Percentiles rank a stretch among this genome's conserved stretches.
These are phyloP conservation scores for Oryza glumipatula DNA, from an alignment of 176 grass and related monocot species.

Conservation along the genomic window DNA sequence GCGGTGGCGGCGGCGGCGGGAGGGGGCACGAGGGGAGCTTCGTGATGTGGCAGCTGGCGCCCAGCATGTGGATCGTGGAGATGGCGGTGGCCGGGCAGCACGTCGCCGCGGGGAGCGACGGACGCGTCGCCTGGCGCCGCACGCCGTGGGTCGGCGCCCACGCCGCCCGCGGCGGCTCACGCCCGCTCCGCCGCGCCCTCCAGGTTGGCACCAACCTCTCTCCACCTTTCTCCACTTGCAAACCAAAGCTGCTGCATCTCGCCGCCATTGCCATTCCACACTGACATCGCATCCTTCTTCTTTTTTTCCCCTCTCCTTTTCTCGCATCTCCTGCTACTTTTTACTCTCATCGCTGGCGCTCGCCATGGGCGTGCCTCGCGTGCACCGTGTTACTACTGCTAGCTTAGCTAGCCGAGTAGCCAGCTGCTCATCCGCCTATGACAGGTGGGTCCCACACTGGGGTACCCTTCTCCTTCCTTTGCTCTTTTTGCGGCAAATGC, in stretches of 20 bases:
- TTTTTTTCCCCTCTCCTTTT: not conserved
- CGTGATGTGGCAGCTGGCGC: constrained; percentile 81
- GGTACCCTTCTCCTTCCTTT: not conserved
- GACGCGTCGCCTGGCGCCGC: constrained; percentile 81
- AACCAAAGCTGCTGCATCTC: not conserved
- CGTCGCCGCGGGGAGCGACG: constrained; percentile 78
- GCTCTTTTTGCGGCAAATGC: constrained; percentile 41
- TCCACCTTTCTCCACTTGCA: no score
- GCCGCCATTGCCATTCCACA: not conserved
- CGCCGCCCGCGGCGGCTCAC: constrained; percentile 63
- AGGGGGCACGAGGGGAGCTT: constrained; percentile 64
- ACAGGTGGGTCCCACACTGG: constrained; percentile 20
- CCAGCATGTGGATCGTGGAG: constrained; percentile 87
- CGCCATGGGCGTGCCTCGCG: constrained; percentile 45
- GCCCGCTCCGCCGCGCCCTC: constrained; percentile 85
- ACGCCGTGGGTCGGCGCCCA: constrained; percentile 87
- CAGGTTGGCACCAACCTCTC: constrained; percentile 58
- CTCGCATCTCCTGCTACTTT: not conserved
- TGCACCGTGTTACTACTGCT: constrained; percentile 42
- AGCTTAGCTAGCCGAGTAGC: not conserved
- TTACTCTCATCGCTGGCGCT: not conserved
- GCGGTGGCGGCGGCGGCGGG: constrained; percentile 32
- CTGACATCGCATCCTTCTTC: not conserved
- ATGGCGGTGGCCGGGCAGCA: constrained; percentile 75
- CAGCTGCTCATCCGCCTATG: constrained; percentile 7